Base-by-base conservation (phyloP, 768 basidiomycete genomes). In the Lanmaoa pseudosensibilis region DNA sequence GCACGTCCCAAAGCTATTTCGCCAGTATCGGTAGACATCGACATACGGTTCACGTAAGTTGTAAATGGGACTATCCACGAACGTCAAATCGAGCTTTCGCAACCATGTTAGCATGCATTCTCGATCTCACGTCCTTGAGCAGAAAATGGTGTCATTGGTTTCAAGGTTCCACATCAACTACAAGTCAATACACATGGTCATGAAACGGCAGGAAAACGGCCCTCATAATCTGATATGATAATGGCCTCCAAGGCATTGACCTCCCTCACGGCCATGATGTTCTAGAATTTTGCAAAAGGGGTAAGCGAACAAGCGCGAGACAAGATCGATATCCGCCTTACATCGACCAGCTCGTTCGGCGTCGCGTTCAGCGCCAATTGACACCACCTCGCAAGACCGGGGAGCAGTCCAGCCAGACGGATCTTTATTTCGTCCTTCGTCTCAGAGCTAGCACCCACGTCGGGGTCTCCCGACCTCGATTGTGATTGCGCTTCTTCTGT, bases 341-440 rank as follows among this genome's bases (percentile, higher is more conserved):
- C 93, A 75, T 94, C 92, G 27, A 92, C 81, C 60, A 93, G 74
- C 68, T 90, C 90, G 68, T 91, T 92, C 36, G 90, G 91, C 52
- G 87, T 68, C 18, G 81, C 82, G 59, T 83, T 80, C 62, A 93
- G 68, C 38, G 86, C 85, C 55, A 84, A 55, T 59, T 82, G 82
- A 64, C 86, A 87, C 92, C 93, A 94, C 54, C 84, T 76, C 52
- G 88, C 85, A 40, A 97, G 73, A 1, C 83, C 88, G 5, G 94
- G 94, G 30, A 98, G 73, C 62, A 96, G 73, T 6, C 86, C 85
- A 15, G 92, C 95, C 15, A 97, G 71, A 45, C 90, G 76, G 48
- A 91, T 81, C 61, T 81, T 78, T 47, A 78, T 68, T 30, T 80
- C 80, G 43, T 78, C 69, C 39, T 51, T 61, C 30, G 45, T 30